phyloP scores from a whole-genome alignment of 2,329 filamentous ascomycete genomes.

The Colletotrichum gigasporum region DNA sequence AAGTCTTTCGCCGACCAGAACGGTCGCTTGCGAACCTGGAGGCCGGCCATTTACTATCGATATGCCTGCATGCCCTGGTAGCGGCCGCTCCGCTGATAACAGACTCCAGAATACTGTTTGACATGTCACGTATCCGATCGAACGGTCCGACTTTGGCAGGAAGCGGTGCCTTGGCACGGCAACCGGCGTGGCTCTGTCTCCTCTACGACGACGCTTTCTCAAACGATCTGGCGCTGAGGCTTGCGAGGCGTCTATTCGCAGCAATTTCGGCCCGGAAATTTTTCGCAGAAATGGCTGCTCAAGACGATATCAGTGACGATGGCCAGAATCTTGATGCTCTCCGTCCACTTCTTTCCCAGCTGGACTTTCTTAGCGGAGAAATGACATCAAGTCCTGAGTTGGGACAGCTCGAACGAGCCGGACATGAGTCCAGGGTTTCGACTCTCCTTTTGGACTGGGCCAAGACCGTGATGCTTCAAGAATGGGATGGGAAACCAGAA shows the following conservation, averaged over 20 bases:
- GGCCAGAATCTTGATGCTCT: conserved; percentile 53
- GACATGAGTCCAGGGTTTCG: conserved; percentile 66
- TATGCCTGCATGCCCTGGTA: conserved; percentile 71
- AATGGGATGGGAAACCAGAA: conserved; percentile 82
- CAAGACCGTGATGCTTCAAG: conserved; percentile 76
- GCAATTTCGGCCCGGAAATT: conserved; percentile 63
- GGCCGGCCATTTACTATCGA: conserved; percentile 63
- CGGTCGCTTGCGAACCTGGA: conserved; percentile 56
- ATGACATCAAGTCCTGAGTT: conserved; percentile 58
- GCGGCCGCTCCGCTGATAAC: conserved; percentile 63
- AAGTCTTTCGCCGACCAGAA: conserved; percentile 45
- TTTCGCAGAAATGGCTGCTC: conserved; percentile 55
- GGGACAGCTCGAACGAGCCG: conserved; percentile 57
- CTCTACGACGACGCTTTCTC: conserved; percentile 72
- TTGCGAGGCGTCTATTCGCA: conserved; percentile 67
- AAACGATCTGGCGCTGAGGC: conserved; percentile 66
- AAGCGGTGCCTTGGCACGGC: conserved; percentile 54
- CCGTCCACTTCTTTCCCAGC: conserved; percentile 59
- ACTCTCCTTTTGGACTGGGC: conserved; percentile 76
- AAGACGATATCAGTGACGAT: conserved; percentile 43
- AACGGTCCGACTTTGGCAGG: conserved; percentile 60
- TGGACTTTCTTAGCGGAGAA: conserved; percentile 61
- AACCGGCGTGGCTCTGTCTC: conserved; percentile 61
- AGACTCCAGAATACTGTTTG: conserved; percentile 59
- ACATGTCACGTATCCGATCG: conserved; percentile 69